These are phyloP conservation scores for Suhomyces bribrorum DNA, from an alignment of 1,139 yeast genomes.

Conservation along the genomic window DNA sequence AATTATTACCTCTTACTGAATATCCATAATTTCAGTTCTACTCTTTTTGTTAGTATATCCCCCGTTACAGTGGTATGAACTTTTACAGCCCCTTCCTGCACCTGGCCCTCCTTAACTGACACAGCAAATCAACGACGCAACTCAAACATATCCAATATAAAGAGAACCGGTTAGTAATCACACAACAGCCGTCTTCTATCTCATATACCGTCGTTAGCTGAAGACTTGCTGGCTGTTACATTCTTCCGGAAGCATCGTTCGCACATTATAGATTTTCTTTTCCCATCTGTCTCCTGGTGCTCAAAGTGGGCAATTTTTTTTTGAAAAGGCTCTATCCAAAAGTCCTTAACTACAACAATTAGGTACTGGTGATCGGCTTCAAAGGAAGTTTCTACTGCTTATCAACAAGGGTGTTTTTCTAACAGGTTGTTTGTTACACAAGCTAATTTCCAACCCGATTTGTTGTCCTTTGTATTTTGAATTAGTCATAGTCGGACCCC, in stretches of 20 bases:
- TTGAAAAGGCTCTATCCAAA: too few species aligned
- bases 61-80: background rate
- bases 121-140: conserved; percentile 14
- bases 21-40: too few species aligned
- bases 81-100: conserved; percentile 13
- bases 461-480: too few species aligned
- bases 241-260: background rate
- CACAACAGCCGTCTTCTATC: background rate
- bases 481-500: conserved; percentile 1
- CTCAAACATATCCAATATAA: background rate
- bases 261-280: background rate
- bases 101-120: conserved; percentile 5
- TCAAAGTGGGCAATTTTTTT: too few species aligned
- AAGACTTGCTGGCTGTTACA: background rate
- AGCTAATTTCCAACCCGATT: too few species aligned
- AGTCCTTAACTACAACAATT: too few species aligned
- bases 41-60: background rate
- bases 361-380: background rate
- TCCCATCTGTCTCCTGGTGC: too few species aligned
- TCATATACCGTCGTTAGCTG: background rate
- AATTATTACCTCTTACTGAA: too few species aligned
- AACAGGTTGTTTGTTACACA: too few species aligned
- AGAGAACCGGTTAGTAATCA: background rate
- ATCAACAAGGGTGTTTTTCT: too few species aligned
- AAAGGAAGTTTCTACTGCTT: background rate